phyloP scores from a whole-genome alignment of 371 early-diverging fungal species.

The Polyrhizophydium stewartii region DNA sequence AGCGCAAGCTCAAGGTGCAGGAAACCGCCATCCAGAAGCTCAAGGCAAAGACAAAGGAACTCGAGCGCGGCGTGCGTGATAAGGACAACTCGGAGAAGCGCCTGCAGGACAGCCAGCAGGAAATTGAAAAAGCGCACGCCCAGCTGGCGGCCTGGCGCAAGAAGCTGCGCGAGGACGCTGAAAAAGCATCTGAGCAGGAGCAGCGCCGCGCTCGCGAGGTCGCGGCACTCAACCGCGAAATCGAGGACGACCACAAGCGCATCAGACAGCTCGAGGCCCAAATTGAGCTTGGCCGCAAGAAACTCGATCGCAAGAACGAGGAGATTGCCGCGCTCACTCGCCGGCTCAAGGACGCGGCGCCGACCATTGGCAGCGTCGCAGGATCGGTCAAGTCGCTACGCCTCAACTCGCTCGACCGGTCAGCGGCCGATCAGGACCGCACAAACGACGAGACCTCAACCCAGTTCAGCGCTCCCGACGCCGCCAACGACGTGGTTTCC shows the following conservation, averaged over 20 bases:
- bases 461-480: too few relatives aligned
- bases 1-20: slow-evolving; percentile 22
- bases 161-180: slow-evolving; percentile 31
- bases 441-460: too few relatives aligned
- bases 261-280: slow-evolving; percentile 29
- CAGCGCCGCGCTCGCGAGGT: slow-evolving; percentile 19
- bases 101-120: slow-evolving; percentile 20
- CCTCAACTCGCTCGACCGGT: too few relatives aligned
- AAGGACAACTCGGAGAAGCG: slow-evolving; percentile 20
- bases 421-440: too few relatives aligned
- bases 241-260: slow-evolving; percentile 25
- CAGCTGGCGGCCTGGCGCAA: slow-evolving; percentile 23
- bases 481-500: too few relatives aligned
- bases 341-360: slow-evolving; percentile 17
- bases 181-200: slow-evolving; percentile 28
- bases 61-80: slow-evolving; percentile 16
- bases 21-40: slow-evolving; percentile 12
- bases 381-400: neutral
- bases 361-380: neutral
- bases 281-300: slow-evolving; percentile 26
- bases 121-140: slow-evolving; percentile 25
- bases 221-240: slow-evolving; percentile 15
- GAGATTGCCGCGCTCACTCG: slow-evolving; percentile 19
- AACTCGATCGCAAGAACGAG: slow-evolving; percentile 32
- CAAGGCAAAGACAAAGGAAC: slow-evolving; percentile 26